Conservation (phyloP, 306 rosid genomes). For the Inga laurina region DNA sequence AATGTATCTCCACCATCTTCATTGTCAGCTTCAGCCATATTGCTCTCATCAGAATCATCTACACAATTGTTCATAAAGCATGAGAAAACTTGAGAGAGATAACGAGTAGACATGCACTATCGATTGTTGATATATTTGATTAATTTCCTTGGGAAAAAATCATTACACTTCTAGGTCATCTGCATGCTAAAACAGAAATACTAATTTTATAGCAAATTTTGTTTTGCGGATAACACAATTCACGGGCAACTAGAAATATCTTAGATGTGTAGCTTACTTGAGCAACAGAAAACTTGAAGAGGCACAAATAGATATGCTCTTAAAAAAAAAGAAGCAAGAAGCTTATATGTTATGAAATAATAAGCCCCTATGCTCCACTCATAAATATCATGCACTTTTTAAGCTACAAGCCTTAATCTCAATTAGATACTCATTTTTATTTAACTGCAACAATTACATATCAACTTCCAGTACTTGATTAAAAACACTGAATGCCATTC, state of each 20-base stretch:
- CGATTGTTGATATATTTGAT: background rate
- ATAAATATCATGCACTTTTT: no score
- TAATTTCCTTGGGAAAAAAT: constrained; percentile 19
- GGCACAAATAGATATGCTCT: background rate
- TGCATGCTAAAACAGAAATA: constrained; percentile 18
- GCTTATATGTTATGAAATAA: background rate
- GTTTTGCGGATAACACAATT: constrained; percentile 15
- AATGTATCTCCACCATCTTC: constrained; percentile 54
- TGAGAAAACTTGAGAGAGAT: constrained; percentile 19
- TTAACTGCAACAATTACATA: no score
- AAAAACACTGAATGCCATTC: no score
- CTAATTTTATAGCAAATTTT: constrained; percentile 9
- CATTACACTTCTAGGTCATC: constrained; percentile 4
- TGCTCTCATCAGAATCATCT: constrained; percentile 80
- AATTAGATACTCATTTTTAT: no score
- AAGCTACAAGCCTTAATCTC: no score
- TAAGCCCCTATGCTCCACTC: no score
- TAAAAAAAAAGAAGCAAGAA: background rate
- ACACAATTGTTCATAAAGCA: constrained; percentile 27
- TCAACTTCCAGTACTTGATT: no score
- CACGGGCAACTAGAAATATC: constrained; percentile 12
- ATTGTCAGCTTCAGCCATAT: constrained; percentile 44
- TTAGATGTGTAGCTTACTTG: constrained; percentile 21
- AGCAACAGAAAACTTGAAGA: constrained; percentile 5
- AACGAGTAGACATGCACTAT: constrained; percentile 1